These are phyloP conservation scores for Penicillium expansum DNA, from an alignment of 2,329 filamentous ascomycete genomes.

Conservation along the genomic window DNA sequence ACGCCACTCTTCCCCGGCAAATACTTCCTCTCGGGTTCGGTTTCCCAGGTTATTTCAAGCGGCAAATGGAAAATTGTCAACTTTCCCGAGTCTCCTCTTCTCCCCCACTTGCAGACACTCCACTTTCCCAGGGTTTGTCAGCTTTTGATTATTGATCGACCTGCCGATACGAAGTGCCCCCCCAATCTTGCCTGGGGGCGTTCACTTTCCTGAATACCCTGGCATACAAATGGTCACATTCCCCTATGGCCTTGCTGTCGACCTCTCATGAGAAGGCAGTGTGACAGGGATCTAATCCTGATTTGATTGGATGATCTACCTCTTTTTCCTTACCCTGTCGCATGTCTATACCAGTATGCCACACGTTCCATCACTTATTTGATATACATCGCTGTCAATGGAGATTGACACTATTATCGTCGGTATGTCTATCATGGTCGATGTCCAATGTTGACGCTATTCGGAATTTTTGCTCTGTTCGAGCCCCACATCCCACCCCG, in stretches of 20 bases:
- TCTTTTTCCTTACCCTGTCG: conserved; percentile 10
- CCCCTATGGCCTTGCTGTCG: conserved; percentile 24
- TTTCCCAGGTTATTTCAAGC: background rate
- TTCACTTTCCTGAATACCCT: conserved; percentile 7
- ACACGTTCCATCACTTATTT: conserved; percentile 25
- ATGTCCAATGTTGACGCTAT: background rate
- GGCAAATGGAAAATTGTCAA: conserved; percentile 5
- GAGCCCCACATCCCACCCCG: background rate
- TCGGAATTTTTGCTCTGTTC: background rate
- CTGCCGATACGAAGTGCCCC: conserved; percentile 2
- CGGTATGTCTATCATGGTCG: conserved; percentile 34
- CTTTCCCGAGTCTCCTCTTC: conserved; percentile 11
- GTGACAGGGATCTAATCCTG: conserved; percentile 3
- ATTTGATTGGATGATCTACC: background rate
- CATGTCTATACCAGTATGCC: conserved; percentile 34
- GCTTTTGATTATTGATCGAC: conserved; percentile 26
- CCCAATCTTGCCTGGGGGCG: conserved; percentile 5
- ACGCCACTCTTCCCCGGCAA: background rate
- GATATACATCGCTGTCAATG: conserved; percentile 33
- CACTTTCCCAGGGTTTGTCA: conserved; percentile 27
- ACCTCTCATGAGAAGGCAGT: conserved; percentile 12
- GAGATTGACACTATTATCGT: conserved; percentile 45
- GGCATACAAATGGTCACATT: background rate
- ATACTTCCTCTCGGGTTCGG: background rate
- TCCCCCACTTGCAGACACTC: background rate